Percentiles rank a stretch among this genome's conserved stretches.
Conservation (phyloP, 2,329 filamentous ascomycete genomes). For the Corynespora cassiicola region DNA sequence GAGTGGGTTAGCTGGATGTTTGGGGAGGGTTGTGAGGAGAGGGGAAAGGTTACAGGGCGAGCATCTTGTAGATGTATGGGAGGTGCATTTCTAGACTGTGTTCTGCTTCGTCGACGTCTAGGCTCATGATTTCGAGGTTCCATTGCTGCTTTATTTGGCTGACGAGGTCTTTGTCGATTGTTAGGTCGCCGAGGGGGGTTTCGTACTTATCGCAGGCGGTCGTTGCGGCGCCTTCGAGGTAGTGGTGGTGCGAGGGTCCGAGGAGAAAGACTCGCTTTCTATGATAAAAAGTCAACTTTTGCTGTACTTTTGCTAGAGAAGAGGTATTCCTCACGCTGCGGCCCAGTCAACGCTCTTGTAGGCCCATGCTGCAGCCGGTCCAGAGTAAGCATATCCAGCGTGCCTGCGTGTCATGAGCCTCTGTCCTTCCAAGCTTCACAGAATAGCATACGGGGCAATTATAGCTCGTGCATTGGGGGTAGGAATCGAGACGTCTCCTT, state of each 20-base stretch:
- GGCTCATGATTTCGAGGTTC: slow-evolving; percentile 61
- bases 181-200: slow-evolving; percentile 76
- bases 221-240: slow-evolving; percentile 78
- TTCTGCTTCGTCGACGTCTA: slow-evolving; percentile 75
- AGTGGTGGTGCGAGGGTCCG: slow-evolving; percentile 89
- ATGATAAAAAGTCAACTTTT: slow-evolving; percentile 6
- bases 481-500: slow-evolving; percentile 61
- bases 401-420: slow-evolving; percentile 66
- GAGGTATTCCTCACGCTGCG: too few relatives aligned
- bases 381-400: slow-evolving; percentile 92
- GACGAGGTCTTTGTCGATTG: slow-evolving; percentile 66
- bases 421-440: slow-evolving; percentile 1
- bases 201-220: slow-evolving; percentile 73
- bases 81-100: slow-evolving; percentile 98
- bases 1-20: slow-evolving; percentile 20
- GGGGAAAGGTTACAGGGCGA: slow-evolving; percentile 53
- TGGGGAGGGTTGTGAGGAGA: neutral
- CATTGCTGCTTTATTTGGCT: slow-evolving; percentile 48
- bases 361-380: slow-evolving; percentile 89
- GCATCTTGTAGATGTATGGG: slow-evolving; percentile 86
- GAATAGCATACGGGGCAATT: slow-evolving; percentile 81
- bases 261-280: slow-evolving; percentile 90
- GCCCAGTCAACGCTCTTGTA: slow-evolving; percentile 88
- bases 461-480: slow-evolving; percentile 79
- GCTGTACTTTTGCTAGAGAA: slow-evolving; percentile 1